Base-by-base conservation (phyloP, 768 basidiomycete species). In the Xerocomellus amylosporus region DNA sequence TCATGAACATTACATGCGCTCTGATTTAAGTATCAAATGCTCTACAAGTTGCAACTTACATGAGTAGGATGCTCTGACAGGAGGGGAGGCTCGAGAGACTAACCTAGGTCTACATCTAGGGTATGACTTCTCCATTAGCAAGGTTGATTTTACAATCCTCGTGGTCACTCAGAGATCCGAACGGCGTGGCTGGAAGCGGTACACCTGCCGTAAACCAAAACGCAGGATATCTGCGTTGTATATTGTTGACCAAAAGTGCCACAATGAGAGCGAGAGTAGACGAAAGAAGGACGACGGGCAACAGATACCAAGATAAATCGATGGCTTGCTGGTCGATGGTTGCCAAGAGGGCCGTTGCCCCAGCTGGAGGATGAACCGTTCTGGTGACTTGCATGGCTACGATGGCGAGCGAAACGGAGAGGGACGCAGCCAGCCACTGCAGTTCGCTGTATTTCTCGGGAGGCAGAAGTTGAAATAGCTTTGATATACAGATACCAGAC, bases 351-450 rank as follows among this genome's bases (percentile, higher is more conserved):
- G 81, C 80, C 1, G 81, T 82, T n/a, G 79, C 82, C 53, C 81
- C 83, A 47, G 79, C 81, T 20, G 82, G 82, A 3, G 82, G 82
- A 61, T 83, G 82, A 9, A 74, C 75, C 7, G 77, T 83, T 10
- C 64, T 64, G 9, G 80, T 80, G 46, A 82, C 68, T 58, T 81
- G 79, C 82, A 83, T 82, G 22, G 71, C 61, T 17, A 80, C 76
- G 36, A 80, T 62, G 22, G 76, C 50, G 15, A 69, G 58, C 2
- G 77, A 76, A 49, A 75, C 76, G 0, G 79, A 73, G 13, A 84
- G 53, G 17, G 56, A 65, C 6, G 43, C 62, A 26, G 56, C 62
- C n/a, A 53, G 68, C 81, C 80, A 84, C 42, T 71, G 56, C 26
- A 81, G 62, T n/a, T 79, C 63, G 26, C 74, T 55, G 61, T 76